phyloP scores from a whole-genome alignment of 352 stramenopile genomes.

The Phytophthora cactorum region DNA sequence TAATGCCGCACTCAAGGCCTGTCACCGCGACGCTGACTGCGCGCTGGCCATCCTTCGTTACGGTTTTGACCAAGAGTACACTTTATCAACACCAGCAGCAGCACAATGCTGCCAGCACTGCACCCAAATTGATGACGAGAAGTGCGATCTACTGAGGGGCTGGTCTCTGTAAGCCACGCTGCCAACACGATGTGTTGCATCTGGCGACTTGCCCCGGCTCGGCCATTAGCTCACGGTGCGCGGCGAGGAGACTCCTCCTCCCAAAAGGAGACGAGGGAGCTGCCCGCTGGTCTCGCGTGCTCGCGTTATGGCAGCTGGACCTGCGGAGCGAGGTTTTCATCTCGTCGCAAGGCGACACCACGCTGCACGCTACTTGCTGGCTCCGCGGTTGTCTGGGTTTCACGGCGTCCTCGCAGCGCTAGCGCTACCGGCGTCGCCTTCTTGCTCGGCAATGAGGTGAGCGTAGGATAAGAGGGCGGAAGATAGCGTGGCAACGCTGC shows the following conservation, averaged over 20 bases:
- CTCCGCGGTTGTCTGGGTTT: not conserved
- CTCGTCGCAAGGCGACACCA: conserved; percentile 16
- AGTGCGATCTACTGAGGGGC: conserved; percentile 2
- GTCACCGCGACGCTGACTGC: not conserved
- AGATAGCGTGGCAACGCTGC: conserved; percentile 27
- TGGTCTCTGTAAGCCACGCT: conserved; percentile 17
- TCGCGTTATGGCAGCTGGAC: conserved; percentile 19
- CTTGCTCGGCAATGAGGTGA: not conserved
- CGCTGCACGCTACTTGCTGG: conserved; percentile 8
- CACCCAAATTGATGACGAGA: not conserved
- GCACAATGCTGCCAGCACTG: not conserved
- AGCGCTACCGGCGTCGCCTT: no score
- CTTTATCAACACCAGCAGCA: not conserved
- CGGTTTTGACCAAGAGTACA: no score
- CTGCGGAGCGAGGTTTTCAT: conserved; percentile 19
- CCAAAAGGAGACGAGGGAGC: conserved; percentile 1
- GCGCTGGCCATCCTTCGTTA: conserved; percentile 4
- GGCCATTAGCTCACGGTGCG: conserved; percentile 33
- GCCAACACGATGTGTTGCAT: conserved; percentile 29
- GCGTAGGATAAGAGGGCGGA: conserved; percentile 27
- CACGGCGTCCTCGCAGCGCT: not conserved
- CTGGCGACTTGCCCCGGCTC: conserved; percentile 25
- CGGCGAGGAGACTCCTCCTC: not conserved
- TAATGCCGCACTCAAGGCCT: not conserved
- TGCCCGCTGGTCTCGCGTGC: conserved; percentile 15